These are phyloP conservation scores for Auricularia sp. DNA, from an alignment of 768 basidiomycete species.

Conservation along the genomic window DNA sequence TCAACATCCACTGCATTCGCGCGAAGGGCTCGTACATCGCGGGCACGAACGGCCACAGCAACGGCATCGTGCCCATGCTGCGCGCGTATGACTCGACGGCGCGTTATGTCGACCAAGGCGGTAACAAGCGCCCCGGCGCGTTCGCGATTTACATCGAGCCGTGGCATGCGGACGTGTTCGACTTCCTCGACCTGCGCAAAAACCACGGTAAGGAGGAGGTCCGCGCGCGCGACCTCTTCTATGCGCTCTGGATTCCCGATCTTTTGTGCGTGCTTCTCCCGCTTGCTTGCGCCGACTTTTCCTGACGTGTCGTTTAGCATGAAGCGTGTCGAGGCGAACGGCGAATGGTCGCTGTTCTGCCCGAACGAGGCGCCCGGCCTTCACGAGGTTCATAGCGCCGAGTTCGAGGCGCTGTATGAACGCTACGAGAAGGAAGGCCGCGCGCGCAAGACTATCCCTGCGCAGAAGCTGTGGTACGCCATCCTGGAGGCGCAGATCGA, in stretches of 20 bases:
- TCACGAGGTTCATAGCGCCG: conserved; percentile 78
- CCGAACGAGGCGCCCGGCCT: conserved; percentile 92
- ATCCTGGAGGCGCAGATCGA: conserved; percentile 95
- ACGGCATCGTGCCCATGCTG: conserved; percentile 98
- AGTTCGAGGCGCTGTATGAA: conserved; percentile 80
- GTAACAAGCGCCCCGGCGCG: conserved; percentile 97
- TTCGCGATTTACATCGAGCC: conserved; percentile 98
- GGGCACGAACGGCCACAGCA: conserved; percentile 97
- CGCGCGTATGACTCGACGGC: conserved; percentile 97
- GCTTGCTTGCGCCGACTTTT: neutral
- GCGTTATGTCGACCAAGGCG: conserved; percentile 97
- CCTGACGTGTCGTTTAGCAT: conserved; percentile 44
- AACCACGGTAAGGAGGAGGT: conserved; percentile 98
- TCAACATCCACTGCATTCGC: conserved; percentile 93
- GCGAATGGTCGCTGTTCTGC: conserved; percentile 94
- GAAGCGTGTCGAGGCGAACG: conserved; percentile 88
- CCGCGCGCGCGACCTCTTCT: conserved; percentile 94
- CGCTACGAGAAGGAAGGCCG: conserved; percentile 87
- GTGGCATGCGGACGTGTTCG: conserved; percentile 96
- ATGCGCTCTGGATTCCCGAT: conserved; percentile 95
- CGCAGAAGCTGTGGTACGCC: conserved; percentile 98
- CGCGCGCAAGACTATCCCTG: conserved; percentile 72
- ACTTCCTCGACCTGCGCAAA: conserved; percentile 95
- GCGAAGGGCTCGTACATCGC: conserved; percentile 99
- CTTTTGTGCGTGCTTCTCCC: conserved; percentile 58